phyloP scores from a whole-genome alignment of 164 flowering plant species.

The Vitis riparia region DNA sequence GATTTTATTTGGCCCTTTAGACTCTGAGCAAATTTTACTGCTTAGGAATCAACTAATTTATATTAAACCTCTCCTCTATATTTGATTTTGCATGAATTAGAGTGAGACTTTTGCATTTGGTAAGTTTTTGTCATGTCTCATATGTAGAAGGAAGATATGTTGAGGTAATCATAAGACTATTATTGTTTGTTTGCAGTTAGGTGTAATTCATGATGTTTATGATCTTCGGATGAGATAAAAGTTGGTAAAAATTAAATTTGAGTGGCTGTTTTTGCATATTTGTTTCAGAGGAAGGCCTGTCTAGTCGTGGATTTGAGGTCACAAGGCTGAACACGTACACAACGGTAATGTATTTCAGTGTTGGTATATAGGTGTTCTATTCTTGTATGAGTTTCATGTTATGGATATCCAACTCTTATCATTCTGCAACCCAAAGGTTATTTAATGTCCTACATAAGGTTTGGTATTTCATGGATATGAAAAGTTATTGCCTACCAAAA shows the following conservation, averaged over 20 bases:
- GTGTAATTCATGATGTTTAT: background rate
- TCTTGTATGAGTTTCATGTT: background rate
- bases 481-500: too few species aligned
- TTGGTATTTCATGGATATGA: too few species aligned
- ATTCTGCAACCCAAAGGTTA: too few species aligned
- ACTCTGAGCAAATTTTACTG: background rate
- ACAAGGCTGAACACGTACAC: constrained; percentile 88
- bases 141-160: background rate
- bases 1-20: background rate
- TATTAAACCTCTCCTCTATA: background rate
- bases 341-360: constrained; percentile 50
- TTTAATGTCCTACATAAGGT: too few species aligned
- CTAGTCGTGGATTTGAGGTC: constrained; percentile 84
- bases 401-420: too few species aligned
- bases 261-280: background rate
- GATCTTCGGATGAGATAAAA: background rate
- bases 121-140: background rate
- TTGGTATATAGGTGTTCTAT: background rate
- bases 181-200: background rate
- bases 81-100: background rate
- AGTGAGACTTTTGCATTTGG: background rate
- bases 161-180: background rate
- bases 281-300: constrained; percentile 77
- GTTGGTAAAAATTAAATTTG: too few species aligned
- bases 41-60: background rate